Evolutionary conservation across 2,329 filamentous ascomycete genomes (phyloP).

Genomic region (Neonectria punicea): DNA sequence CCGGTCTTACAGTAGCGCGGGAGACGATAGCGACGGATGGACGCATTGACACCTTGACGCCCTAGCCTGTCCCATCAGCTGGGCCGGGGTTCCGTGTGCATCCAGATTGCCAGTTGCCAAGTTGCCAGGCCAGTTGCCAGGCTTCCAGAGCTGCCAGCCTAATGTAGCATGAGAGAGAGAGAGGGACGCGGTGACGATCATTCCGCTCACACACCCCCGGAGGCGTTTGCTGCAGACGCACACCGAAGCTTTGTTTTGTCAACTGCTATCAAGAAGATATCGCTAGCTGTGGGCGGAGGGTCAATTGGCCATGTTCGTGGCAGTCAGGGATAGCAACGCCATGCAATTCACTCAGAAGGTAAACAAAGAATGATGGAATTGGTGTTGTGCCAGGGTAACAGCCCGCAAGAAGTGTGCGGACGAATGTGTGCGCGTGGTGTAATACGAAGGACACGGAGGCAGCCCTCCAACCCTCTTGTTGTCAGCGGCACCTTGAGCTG

Average conservation of each 20-base stretch:
- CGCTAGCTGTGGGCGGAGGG: neutral
- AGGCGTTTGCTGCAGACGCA: neutral
- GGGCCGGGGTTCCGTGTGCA: slow-evolving; percentile 7
- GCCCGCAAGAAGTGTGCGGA: neutral
- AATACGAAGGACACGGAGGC: neutral
- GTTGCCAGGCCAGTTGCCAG: neutral
- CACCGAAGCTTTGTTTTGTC: neutral
- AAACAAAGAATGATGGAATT: neutral
- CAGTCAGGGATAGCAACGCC: neutral
- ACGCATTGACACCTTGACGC: neutral
- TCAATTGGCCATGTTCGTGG: neutral
- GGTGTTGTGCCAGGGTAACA: neutral
- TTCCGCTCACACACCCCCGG: neutral
- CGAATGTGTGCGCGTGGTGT: neutral
- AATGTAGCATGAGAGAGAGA: slow-evolving; percentile 7
- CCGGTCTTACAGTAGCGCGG: neutral
- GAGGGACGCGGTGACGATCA: slow-evolving; percentile 13
- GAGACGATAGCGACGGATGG: neutral
- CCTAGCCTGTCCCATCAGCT: neutral
- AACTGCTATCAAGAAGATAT: neutral
- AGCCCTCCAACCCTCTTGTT: neutral
- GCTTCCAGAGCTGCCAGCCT: slow-evolving; percentile 2
- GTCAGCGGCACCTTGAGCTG: neutral
- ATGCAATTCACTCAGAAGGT: neutral
- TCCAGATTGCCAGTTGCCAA: too few species aligned